These are phyloP conservation scores for Tagetes erecta DNA, from an alignment of 129 eudicot species.

Conservation along the genomic window DNA sequence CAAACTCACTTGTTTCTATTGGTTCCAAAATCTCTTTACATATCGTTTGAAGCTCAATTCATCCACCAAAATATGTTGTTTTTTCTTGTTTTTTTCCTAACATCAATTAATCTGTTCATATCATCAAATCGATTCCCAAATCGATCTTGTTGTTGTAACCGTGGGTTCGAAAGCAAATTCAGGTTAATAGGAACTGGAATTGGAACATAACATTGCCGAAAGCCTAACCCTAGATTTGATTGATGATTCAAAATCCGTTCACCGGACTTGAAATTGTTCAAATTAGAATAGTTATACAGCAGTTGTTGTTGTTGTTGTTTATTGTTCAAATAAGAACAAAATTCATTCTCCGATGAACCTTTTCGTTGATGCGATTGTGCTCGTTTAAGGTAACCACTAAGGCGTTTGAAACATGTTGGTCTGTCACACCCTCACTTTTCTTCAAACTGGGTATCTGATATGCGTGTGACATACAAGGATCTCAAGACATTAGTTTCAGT, in stretches of 20 bases:
- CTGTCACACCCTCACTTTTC: conserved; percentile 1
- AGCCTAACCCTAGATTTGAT: conserved; percentile 31
- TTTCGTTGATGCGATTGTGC: conserved; percentile 85
- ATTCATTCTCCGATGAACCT: conserved; percentile 85
- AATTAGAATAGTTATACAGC: conserved; percentile 19
- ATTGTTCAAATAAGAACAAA: conserved; percentile 33
- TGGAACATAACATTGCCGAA: conserved; percentile 30
- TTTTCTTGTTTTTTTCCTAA: conserved; percentile 56
- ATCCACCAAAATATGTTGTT: conserved; percentile 80
- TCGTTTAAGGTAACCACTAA: conserved; percentile 84
- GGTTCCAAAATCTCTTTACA: conserved; percentile 56
- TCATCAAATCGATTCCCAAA: conserved; percentile 48
- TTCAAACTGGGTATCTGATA: no score
- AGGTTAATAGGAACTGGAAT: conserved; percentile 12
- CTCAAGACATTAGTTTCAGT: no score
- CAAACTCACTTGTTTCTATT: conserved; percentile 56
- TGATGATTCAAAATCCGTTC: no score
- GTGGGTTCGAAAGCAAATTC: neutral
- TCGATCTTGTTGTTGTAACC: no score
- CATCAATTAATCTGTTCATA: conserved; percentile 62
- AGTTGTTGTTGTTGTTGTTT: conserved; percentile 84
- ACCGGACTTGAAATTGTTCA: no score
- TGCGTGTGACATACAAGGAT: no score
- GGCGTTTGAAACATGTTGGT: conserved; percentile 87
- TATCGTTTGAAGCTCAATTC: conserved; percentile 59